Base-by-base conservation (phyloP, 768 basidiomycete genomes). In the Auricularia sp. region DNA sequence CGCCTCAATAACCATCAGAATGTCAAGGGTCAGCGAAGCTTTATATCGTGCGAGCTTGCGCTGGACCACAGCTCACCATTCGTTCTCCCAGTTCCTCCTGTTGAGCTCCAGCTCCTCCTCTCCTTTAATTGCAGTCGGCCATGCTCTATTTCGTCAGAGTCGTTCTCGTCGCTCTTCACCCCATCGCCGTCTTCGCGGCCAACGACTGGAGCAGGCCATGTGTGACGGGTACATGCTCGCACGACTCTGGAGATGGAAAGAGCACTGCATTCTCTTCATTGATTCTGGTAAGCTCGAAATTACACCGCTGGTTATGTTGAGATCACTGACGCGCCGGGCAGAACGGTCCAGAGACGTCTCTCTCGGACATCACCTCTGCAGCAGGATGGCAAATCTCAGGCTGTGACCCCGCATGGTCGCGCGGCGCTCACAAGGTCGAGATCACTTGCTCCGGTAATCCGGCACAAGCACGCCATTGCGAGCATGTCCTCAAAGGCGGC, bases 171-270 rank as follows among this genome's bases (percentile, higher is more conserved):
- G 47, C 34, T 4, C 16, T 58, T 6, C 34, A 16, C 18, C 12
- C 42, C 2, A 36, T 12, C 16, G 36, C n/a, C 18, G 56, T 60
- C 6, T 14, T 12, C 8, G 65, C 53, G 5, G 47, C 43, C 10
- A 66, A 66, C 36, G 61, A 63, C 53, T 64, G 64, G 64, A 59
- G 56, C 36, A 23, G 23, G 12, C 53, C 62, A 6, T 66, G 65
- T 34, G 39, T 63, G 11, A 39, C 51, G n/a, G 65, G 65, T n/a
- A 35, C 29, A 35, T 66, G 65, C 35, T 56, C 62, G 23, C 58
- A 58, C n/a, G 62, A 60, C 36, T 47, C n/a, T 14, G 65, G 65
- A 10, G 65, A 66, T 33, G 62, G 62, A n/a, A 36, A 51, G 16
- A 63, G 51, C 44, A 58, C 65, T 36, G 42, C 62, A 3, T 58